Base-by-base conservation (phyloP, 2,329 filamentous ascomycete species). In the Exophiala sp. region DNA sequence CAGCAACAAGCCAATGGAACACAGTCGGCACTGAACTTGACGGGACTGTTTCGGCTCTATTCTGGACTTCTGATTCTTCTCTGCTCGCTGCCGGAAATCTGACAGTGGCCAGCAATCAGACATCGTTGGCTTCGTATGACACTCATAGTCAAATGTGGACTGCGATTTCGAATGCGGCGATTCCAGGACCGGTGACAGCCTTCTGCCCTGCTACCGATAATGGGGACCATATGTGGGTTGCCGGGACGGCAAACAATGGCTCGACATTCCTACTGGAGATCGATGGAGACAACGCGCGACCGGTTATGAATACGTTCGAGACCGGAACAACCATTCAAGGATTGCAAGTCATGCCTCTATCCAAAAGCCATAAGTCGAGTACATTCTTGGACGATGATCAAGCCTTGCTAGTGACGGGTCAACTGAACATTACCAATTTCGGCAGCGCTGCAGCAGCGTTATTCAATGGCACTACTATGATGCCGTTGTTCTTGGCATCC, bases 401-500 rank as follows among this genome's bases (percentile, higher is more conserved):
- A 65, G 77, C 81, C 2, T 78, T 98, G 29, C 78, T 98, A 69
- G 73, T 97, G 43, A 88, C 88, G n/a, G 93, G 93, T 32, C 80
- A 85, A 46, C 80, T 98, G 58, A 77, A 81, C 57, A 75, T 97
- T 14, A 80, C 85, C 0, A 72, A 73, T 42, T 89, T 89, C 64
- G 90, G 91, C 51, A 83, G 82, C 50, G 88, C 85, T 4, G 95
- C 91, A 11, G 89, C 88, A 7, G 91, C 83, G 6, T 73, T 96
- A 22, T 98, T 86, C 72, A 88, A 97, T 63, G 93, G 93, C 61
- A 88, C 82, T 9, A 71, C 74, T 2, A 82, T 91, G 64, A 75
- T 75, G 44, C 91, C 93, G 0, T 95, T 91, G 66, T 78, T 88
- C 34, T 77, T 98, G 35, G 86, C 90, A 1, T 85, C 81, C 39